Conservation (phyloP, 2,329 filamentous ascomycete species). For the Apiospora arundinis region DNA sequence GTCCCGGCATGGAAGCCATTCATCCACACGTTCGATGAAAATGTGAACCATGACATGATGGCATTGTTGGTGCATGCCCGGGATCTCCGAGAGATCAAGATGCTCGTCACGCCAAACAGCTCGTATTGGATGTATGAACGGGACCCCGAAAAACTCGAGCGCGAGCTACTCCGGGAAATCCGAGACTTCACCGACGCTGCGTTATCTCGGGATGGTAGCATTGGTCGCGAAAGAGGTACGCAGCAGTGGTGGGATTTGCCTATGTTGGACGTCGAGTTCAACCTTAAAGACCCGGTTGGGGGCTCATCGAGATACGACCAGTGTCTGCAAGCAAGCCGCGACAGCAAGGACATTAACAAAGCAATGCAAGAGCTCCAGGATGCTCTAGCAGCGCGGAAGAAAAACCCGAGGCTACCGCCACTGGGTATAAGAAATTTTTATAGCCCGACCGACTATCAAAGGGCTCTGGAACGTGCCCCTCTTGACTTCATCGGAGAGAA, state of each 20-base stretch:
- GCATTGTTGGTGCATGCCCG: not conserved
- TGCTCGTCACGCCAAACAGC: slow-evolving; percentile 1
- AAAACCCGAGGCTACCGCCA: not conserved
- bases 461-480: slow-evolving; percentile 7
- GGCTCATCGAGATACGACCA: not conserved
- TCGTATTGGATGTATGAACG: slow-evolving; percentile 7
- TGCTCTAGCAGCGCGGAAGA: not conserved
- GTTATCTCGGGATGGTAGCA: not conserved
- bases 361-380: not conserved
- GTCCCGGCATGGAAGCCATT: not conserved
- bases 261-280: slow-evolving; percentile 5
- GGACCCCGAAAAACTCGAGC: slow-evolving; percentile 7
- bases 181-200: not conserved
- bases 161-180: not conserved
- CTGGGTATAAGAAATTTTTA: not conserved
- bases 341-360: slow-evolving; percentile 1
- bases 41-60: slow-evolving; percentile 8
- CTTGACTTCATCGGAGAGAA: slow-evolving; percentile 20
- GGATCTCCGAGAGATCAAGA: not conserved
- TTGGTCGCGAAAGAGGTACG: slow-evolving; percentile 1
- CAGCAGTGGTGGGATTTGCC: slow-evolving; percentile 11
- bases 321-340: not conserved
- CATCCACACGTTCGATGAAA: not conserved
- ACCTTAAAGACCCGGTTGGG: not conserved
- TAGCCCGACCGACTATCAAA: not conserved